These are phyloP conservation scores for Amauroascus verrucosus DNA, from an alignment of 2,329 filamentous ascomycete genomes.

Conservation along the genomic window DNA sequence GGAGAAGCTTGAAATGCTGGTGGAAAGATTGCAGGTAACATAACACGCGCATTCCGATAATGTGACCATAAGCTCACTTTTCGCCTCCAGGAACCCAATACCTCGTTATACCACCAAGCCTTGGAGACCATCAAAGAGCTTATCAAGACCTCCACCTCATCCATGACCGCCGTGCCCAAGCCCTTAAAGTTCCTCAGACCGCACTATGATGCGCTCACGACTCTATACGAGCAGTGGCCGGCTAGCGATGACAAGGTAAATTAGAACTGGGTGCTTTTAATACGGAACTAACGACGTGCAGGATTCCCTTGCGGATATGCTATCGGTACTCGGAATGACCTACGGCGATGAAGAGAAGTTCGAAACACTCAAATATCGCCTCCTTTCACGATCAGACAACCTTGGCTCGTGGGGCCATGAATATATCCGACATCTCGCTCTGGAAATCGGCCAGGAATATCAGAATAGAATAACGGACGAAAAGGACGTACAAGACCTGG, in stretches of 20 bases:
- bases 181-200: constrained; percentile 95
- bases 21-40: constrained; percentile 76
- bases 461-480: constrained; percentile 78
- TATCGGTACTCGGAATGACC: constrained; percentile 97
- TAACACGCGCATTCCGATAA: neutral
- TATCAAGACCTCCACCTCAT: constrained; percentile 98
- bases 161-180: constrained; percentile 98
- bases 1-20: constrained; percentile 93
- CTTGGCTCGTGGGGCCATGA: constrained; percentile 97
- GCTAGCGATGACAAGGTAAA: constrained; percentile 70
- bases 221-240: constrained; percentile 82
- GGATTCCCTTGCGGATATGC: constrained; percentile 76
- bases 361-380: constrained; percentile 90
- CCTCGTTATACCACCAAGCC: constrained; percentile 78
- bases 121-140: constrained; percentile 95
- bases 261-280: neutral
- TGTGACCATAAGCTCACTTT: neutral
- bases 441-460: constrained; percentile 94
- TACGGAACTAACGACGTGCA: constrained; percentile 22
- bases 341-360: constrained; percentile 93
- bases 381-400: constrained; percentile 81
- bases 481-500: constrained; percentile 70
- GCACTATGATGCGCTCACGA: constrained; percentile 83
- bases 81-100: constrained; percentile 64
- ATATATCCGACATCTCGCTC: constrained; percentile 87